These are phyloP conservation scores for Xylaria venustula DNA, from an alignment of 495 filamentous ascomycete species.

Conservation along the genomic window DNA sequence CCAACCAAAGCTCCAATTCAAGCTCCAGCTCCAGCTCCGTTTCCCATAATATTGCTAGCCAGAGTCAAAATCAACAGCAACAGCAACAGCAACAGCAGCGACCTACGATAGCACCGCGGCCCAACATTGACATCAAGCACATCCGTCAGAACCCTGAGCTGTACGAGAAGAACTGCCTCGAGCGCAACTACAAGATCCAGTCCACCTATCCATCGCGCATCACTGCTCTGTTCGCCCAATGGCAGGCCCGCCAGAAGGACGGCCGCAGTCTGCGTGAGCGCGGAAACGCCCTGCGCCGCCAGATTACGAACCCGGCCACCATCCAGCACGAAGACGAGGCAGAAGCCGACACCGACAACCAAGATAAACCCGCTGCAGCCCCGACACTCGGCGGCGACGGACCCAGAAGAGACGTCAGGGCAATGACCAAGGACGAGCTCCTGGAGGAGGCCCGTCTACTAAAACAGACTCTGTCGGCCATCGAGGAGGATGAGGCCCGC, in stretches of 20 bases:
- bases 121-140: constrained; percentile 77
- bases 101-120: constrained; percentile 77
- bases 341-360: too few relatives aligned
- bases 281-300: constrained; percentile 53
- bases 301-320: constrained; percentile 44
- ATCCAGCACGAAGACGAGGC: constrained; percentile 38
- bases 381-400: too few relatives aligned
- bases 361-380: too few relatives aligned
- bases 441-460: constrained; percentile 66
- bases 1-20: too few relatives aligned
- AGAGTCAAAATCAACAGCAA: constrained; percentile 23
- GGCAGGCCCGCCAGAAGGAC: constrained; percentile 53
- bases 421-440: constrained; percentile 44
- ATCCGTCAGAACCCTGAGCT: constrained; percentile 79
- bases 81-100: constrained; percentile 33
- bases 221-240: constrained; percentile 64
- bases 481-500: constrained; percentile 58
- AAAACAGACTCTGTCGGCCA: constrained; percentile 61
- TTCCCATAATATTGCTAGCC: background rate
- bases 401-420: constrained; percentile 12
- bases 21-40: background rate
- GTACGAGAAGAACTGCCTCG: constrained; percentile 76
- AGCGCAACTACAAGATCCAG: constrained; percentile 77
- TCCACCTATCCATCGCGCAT: constrained; percentile 67
- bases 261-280: constrained; percentile 56